These are phyloP conservation scores for Aspergillus flavus DNA, from an alignment of 2,329 filamentous ascomycete genomes.

Conservation along the genomic window DNA sequence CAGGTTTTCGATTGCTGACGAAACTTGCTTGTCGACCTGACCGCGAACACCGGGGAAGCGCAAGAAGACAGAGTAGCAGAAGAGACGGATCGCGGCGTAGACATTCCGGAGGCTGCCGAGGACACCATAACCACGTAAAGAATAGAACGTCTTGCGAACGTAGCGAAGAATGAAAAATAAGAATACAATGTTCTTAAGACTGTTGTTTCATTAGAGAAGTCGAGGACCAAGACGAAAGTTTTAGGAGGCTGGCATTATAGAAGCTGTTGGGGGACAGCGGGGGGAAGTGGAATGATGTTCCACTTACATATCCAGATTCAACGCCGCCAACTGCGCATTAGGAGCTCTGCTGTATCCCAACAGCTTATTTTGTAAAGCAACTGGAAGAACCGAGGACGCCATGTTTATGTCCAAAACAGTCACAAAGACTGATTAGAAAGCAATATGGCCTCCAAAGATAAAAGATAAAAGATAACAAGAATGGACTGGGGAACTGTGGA, in stretches of 20 bases:
- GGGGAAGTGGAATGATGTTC: slow-evolving; percentile 7
- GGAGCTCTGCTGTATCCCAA: slow-evolving; percentile 38
- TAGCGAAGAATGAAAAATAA: slow-evolving; percentile 84
- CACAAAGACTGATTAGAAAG: slow-evolving; percentile 10
- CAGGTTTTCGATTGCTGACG: slow-evolving; percentile 76
- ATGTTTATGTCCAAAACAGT: slow-evolving; percentile 28
- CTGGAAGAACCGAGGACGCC: slow-evolving; percentile 45
- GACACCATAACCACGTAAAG: slow-evolving; percentile 85
- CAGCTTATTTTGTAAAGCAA: slow-evolving; percentile 49
- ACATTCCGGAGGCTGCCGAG: slow-evolving; percentile 75
- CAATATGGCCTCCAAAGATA: slow-evolving; percentile 7
- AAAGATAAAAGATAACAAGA: slow-evolving; percentile 2
- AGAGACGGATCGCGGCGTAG: slow-evolving; percentile 71
- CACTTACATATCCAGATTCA: slow-evolving; percentile 50
- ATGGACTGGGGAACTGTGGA: slow-evolving; percentile 14
- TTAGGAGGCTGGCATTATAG: background rate
- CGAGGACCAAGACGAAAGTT: background rate
- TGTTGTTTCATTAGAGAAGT: slow-evolving; percentile 37
- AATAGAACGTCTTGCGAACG: slow-evolving; percentile 76
- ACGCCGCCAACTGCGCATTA: slow-evolving; percentile 35
- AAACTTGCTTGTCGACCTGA: slow-evolving; percentile 82
- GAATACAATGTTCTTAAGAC: slow-evolving; percentile 84
- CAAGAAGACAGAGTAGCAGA: slow-evolving; percentile 83
- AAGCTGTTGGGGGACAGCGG: background rate
- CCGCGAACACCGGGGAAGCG: slow-evolving; percentile 81